These are phyloP conservation scores for Eremothecium sinecaudum DNA, from an alignment of 1,139 yeast species.

Conservation along the genomic window DNA sequence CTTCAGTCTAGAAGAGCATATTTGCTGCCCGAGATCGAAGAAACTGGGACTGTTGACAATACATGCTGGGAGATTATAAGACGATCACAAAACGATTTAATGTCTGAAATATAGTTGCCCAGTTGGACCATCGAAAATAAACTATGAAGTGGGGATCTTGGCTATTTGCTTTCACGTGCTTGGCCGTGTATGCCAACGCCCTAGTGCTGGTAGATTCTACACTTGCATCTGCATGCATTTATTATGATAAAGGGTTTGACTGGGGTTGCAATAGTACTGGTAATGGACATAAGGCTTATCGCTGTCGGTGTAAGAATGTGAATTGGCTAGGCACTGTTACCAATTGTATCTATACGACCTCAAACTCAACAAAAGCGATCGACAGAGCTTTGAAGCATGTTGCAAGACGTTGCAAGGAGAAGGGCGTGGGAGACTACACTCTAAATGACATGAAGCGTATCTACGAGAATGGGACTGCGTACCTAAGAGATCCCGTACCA, in stretches of 20 bases:
- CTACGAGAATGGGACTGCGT: constrained; percentile 31
- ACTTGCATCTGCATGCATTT: constrained; percentile 35
- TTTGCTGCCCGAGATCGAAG: no score
- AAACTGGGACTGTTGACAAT: no score
- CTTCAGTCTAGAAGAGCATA: no score
- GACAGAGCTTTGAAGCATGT: constrained; percentile 34
- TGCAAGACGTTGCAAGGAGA: constrained; percentile 29
- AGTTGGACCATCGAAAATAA: no score
- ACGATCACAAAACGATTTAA: no score
- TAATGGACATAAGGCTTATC: constrained; percentile 29
- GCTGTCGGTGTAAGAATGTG: constrained; percentile 34
- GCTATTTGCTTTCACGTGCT: no score
- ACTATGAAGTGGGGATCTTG: no score
- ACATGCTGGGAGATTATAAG: no score
- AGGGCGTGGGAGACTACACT: constrained; percentile 29
- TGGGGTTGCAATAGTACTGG: constrained; percentile 35
- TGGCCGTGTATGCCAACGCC: constrained; percentile 2
- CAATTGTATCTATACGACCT: constrained; percentile 30
- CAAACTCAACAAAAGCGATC: constrained; percentile 21
- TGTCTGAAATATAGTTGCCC: no score
- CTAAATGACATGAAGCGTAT: constrained; percentile 28
- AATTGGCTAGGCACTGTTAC: constrained; percentile 37
- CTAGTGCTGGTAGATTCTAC: constrained; percentile 29
- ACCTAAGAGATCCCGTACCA: constrained; percentile 23
- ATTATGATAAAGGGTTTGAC: constrained; percentile 31